Evolutionary conservation across 1,139 yeast genomes (phyloP).

Genomic region (Yarrowia galli): DNA sequence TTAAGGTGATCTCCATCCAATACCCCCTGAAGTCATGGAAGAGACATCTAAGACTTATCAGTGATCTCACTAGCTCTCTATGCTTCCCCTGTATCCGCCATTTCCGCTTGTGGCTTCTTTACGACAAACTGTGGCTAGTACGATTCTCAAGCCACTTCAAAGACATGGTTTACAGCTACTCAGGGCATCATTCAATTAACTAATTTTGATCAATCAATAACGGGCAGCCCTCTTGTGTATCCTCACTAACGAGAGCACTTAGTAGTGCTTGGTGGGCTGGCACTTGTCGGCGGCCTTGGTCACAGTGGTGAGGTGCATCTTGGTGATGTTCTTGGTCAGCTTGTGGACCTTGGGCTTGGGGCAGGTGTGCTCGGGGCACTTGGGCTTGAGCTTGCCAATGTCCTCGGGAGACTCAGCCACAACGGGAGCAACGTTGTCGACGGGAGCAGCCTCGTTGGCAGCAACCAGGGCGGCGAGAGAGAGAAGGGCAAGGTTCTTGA

Average conservation of each 20-base stretch:
- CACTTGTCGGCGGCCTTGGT: conserved; percentile 27
- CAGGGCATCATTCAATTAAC: too few species aligned
- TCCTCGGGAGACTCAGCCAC: conserved; percentile 27
- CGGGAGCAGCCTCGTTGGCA: conserved; percentile 3
- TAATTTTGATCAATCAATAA: too few species aligned
- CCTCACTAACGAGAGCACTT: too few species aligned
- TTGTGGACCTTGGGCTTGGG: conserved; percentile 18
- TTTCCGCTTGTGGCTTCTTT: background rate
- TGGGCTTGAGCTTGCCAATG: conserved; percentile 26
- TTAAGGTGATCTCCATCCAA: too few species aligned
- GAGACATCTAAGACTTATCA: too few species aligned
- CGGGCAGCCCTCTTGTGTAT: too few species aligned
- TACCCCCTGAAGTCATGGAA: too few species aligned
- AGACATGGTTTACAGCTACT: too few species aligned
- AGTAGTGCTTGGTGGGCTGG: conserved; percentile 14
- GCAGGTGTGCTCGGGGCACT: conserved; percentile 20
- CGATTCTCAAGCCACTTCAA: too few species aligned
- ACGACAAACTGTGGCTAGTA: too few species aligned
- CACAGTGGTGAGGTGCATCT: background rate
- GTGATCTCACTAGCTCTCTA: too few species aligned
- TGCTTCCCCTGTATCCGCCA: too few species aligned
- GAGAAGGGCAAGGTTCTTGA: conserved; percentile 27
- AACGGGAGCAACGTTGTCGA: conserved; percentile 1
- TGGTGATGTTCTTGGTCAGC: conserved; percentile 36
- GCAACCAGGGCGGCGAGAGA: conserved; percentile 12